Evolutionary conservation across 2,329 filamentous ascomycete genomes (phyloP).

Genomic region (Pseudocercospora pini-densiflorae): DNA sequence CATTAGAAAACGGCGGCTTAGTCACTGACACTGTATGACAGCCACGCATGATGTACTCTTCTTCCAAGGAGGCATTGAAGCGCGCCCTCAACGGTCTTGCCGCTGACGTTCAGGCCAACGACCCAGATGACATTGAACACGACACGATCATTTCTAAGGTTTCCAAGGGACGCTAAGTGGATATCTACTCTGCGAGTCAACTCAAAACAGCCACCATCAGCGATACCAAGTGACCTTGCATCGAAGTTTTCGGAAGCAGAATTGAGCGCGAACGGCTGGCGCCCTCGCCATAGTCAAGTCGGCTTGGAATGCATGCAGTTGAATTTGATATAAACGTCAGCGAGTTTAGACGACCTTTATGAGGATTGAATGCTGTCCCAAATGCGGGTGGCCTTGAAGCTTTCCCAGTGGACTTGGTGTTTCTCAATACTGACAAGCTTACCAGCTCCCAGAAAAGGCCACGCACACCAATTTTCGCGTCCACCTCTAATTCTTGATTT

Average conservation of each 20-base stretch:
- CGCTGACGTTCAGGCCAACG: slow-evolving; percentile 81
- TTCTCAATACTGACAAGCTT: background rate
- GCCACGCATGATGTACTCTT: slow-evolving; percentile 90
- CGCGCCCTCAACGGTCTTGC: slow-evolving; percentile 76
- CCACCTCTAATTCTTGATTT: background rate
- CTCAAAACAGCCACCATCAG: background rate
- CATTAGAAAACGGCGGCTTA: background rate
- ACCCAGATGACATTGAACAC: slow-evolving; percentile 80
- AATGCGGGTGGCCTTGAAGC: background rate
- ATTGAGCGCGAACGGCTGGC: background rate
- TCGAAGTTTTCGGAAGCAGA: slow-evolving; percentile 7
- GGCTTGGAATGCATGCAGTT: background rate
- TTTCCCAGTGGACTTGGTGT: background rate
- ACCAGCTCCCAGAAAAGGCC: background rate
- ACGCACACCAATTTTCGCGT: background rate
- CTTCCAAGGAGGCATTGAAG: slow-evolving; percentile 82
- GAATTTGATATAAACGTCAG: slow-evolving; percentile 4
- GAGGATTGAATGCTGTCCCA: background rate
- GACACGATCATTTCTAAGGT: slow-evolving; percentile 65
- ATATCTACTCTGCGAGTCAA: background rate
- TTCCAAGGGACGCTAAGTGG: slow-evolving; percentile 55
- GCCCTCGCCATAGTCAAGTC: background rate
- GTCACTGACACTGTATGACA: slow-evolving; percentile 41
- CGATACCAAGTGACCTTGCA: background rate
- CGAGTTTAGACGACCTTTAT: slow-evolving; percentile 5